phyloP scores from a whole-genome alignment of 2,329 filamentous ascomycete species.

The Colletotrichum chlorophyti region DNA sequence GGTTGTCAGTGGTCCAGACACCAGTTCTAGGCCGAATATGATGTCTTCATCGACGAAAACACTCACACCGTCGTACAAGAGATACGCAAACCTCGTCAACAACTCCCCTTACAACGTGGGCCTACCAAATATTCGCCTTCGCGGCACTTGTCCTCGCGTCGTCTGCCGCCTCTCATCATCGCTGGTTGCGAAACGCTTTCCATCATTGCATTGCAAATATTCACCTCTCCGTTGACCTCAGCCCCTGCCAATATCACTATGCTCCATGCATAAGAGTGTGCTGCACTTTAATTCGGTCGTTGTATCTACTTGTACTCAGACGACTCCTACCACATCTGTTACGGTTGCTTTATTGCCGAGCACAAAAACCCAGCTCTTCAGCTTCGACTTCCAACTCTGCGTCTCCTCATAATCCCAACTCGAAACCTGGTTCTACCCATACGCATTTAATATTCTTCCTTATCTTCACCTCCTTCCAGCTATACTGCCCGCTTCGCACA shows the following conservation, averaged over 20 bases:
- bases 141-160: neutral
- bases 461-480: neutral
- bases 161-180: neutral
- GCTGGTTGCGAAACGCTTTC: slow-evolving; percentile 6
- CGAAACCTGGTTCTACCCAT: neutral
- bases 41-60: slow-evolving; percentile 28
- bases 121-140: neutral
- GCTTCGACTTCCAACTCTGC: neutral
- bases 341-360: slow-evolving; percentile 1
- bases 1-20: slow-evolving; percentile 19
- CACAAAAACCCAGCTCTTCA: neutral
- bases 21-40: slow-evolving; percentile 16
- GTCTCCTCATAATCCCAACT: neutral
- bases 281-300: slow-evolving; percentile 1
- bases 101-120: neutral
- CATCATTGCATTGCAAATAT: neutral
- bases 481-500: neutral
- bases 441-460: neutral
- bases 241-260: slow-evolving; percentile 25
- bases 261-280: slow-evolving; percentile 17
- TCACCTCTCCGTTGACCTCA: neutral
- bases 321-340: slow-evolving; percentile 13
- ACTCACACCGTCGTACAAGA: slow-evolving; percentile 11
- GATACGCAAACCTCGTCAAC: slow-evolving; percentile 14
- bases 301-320: neutral